Conservation (phyloP, 2,329 filamentous ascomycete species). For the Penicillium sp. region DNA sequence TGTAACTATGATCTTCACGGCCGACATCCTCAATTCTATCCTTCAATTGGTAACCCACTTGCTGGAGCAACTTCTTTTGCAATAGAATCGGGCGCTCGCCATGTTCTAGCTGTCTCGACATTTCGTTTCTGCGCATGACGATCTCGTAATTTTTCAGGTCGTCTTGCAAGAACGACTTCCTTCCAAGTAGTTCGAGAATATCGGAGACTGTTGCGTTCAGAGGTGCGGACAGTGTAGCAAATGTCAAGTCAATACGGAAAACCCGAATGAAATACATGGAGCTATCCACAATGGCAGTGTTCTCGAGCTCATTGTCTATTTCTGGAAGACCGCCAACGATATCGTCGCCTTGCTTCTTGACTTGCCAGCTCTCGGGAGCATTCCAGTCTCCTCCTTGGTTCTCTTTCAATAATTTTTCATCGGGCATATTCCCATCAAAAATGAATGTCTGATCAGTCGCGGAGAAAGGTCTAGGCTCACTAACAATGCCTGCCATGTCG, state of each 20-base stretch:
- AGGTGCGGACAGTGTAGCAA: slow-evolving; percentile 81
- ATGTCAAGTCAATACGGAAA: slow-evolving; percentile 89
- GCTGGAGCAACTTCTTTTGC: slow-evolving; percentile 85
- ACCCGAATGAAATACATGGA: slow-evolving; percentile 88
- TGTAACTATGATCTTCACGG: slow-evolving; percentile 93
- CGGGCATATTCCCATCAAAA: slow-evolving; percentile 31
- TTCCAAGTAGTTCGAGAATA: slow-evolving; percentile 82
- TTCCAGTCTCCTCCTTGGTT: slow-evolving; percentile 64
- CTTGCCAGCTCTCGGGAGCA: slow-evolving; percentile 94
- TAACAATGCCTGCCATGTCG: slow-evolving; percentile 88
- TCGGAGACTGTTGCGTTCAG: slow-evolving; percentile 82
- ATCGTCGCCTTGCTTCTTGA: slow-evolving; percentile 58
- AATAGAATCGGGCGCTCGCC: slow-evolving; percentile 82
- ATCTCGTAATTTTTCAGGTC: slow-evolving; percentile 93
- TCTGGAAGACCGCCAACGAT: slow-evolving; percentile 30
- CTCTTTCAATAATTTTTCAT: slow-evolving; percentile 25
- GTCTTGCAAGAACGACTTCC: slow-evolving; percentile 90
- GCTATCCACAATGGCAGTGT: slow-evolving; percentile 68
- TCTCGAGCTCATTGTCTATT: slow-evolving; percentile 61
- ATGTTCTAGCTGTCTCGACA: slow-evolving; percentile 73
- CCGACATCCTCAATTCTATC: slow-evolving; percentile 91
- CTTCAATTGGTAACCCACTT: slow-evolving; percentile 81
- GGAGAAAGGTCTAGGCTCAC: slow-evolving; percentile 63
- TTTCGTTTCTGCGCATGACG: slow-evolving; percentile 86
- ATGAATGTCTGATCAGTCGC: slow-evolving; percentile 56